Base-by-base conservation (phyloP, 2,329 filamentous ascomycete species). In the Microcyclosporella mali region DNA sequence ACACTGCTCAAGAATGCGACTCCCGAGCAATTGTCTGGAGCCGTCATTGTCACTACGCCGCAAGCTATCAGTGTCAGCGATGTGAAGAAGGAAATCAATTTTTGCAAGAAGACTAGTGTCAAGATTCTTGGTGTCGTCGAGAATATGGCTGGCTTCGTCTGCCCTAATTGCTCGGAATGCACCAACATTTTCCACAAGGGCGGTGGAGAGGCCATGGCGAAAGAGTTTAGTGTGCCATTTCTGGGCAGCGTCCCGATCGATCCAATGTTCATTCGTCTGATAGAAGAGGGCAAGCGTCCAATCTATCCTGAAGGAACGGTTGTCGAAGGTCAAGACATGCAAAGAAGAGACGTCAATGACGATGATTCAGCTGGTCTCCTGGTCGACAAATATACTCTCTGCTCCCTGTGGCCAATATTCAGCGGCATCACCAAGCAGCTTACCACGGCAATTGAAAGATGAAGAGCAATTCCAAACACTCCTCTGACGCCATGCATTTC, bases 111-210 rank as follows among this genome's bases (percentile, higher is more conserved):
- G 70, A 90, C 86, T 1, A 77, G 79, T 21, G 82, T 95, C 37
- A 73, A 75, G 2, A 80, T 94, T 28, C 71, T 97, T 9, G 92
- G 92, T 0, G 89, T 98, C 1, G 78, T 98, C 34, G 92, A 98
- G 70, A 98, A 98, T 63, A 97, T 98, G 92, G 84, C 82, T 53
- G 87, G 87, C 2, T 94, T 86, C 56, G 84, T 92, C n/a, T 92
- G 86, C 60, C 78, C 78, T 11, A 81, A 78, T 47, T 82, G 78
- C 59, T 75, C 74, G 38, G 88, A 95, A 63, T 94, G 90, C 66
- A 95, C 87, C 40, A 87, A 97, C 66, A 78, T 97, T 39, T 98
- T 98, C 64, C 88, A 84, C 39, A 89, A 85, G 42, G 92, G 92
- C 3, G 92, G 92, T 3, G 92, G 92, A 6, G 73, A 86, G 63